These are phyloP conservation scores for Westerdykella aurantiaca DNA, from an alignment of 2,329 filamentous ascomycete genomes.

Conservation along the genomic window DNA sequence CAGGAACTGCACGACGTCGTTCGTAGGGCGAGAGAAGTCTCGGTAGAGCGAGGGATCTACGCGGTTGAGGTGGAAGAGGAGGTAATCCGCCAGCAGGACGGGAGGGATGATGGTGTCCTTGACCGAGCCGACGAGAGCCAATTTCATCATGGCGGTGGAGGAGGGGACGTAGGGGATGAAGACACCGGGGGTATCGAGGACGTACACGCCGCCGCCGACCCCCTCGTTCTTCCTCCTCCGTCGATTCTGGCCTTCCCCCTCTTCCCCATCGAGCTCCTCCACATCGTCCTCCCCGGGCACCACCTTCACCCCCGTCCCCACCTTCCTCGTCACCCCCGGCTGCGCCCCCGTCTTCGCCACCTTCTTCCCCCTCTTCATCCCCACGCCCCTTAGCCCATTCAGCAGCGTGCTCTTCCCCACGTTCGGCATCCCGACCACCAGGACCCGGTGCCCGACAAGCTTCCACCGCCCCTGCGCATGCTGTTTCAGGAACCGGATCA, in stretches of 20 bases:
- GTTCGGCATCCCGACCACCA: slow-evolving; percentile 97
- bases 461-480: slow-evolving; percentile 50
- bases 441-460: slow-evolving; percentile 74
- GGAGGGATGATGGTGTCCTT: slow-evolving; percentile 80
- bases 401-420: slow-evolving; percentile 94
- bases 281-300: slow-evolving; percentile 48
- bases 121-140: slow-evolving; percentile 85
- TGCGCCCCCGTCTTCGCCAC: slow-evolving; percentile 78
- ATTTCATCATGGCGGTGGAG: slow-evolving; percentile 84
- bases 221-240: slow-evolving; percentile 38
- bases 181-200: slow-evolving; percentile 89
- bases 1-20: slow-evolving; percentile 72
- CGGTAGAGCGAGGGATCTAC: slow-evolving; percentile 58
- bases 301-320: slow-evolving; percentile 78
- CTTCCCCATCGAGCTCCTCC: slow-evolving; percentile 11
- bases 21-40: slow-evolving; percentile 66
- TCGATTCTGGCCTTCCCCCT: neutral
- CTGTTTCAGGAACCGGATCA: slow-evolving; percentile 49
- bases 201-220: slow-evolving; percentile 60
- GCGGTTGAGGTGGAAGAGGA: slow-evolving; percentile 77
- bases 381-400: slow-evolving; percentile 70
- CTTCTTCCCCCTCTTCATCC: slow-evolving; percentile 57
- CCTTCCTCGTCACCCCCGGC: slow-evolving; percentile 83
- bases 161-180: slow-evolving; percentile 89
- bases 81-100: slow-evolving; percentile 78